These are phyloP conservation scores for Rutstroemia sydowiana DNA, from an alignment of 2,329 filamentous ascomycete species.

Conservation along the genomic window DNA sequence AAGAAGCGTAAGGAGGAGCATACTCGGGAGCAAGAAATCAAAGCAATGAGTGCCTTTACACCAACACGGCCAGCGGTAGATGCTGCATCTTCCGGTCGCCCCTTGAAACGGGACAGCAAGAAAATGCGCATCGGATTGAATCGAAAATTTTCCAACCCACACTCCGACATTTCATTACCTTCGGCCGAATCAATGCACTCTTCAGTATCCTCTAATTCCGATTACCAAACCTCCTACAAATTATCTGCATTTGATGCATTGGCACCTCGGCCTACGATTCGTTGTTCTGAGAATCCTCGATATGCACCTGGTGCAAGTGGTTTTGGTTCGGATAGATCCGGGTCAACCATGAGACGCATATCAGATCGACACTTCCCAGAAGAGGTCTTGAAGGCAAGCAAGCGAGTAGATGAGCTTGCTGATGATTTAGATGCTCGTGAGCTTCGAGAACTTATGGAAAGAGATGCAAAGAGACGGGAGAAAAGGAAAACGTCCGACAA, in stretches of 20 bases:
- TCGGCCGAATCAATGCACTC: constrained; percentile 68
- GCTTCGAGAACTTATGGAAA: constrained; percentile 80
- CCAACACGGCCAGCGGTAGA: constrained; percentile 56
- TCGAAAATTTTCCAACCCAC: constrained; percentile 50
- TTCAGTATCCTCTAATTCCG: constrained; percentile 66
- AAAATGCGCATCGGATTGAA: constrained; percentile 51
- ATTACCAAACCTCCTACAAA: constrained; percentile 64
- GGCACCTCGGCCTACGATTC: constrained; percentile 76
- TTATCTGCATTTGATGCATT: constrained; percentile 75
- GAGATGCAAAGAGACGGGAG: constrained; percentile 74
- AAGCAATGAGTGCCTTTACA: constrained; percentile 67
- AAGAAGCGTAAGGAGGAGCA: constrained; percentile 70
- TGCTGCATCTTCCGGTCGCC: constrained; percentile 51
- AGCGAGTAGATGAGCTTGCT: constrained; percentile 64
- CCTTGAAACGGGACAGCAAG: constrained; percentile 56
- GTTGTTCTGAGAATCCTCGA: constrained; percentile 60
- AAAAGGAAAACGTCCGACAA: constrained; percentile 63
- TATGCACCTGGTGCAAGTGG: constrained; percentile 39
- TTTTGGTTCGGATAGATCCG: constrained; percentile 35
- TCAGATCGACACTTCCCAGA: constrained; percentile 51
- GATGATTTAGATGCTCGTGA: constrained; percentile 81
- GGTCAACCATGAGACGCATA: constrained; percentile 45
- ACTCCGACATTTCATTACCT: constrained; percentile 63
- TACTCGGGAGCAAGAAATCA: constrained; percentile 80
- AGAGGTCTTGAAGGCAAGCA: constrained; percentile 51